These are phyloP conservation scores for Gaertneriomyces sp. DNA, from an alignment of 192 early-diverging fungal species.

Conservation along the genomic window DNA sequence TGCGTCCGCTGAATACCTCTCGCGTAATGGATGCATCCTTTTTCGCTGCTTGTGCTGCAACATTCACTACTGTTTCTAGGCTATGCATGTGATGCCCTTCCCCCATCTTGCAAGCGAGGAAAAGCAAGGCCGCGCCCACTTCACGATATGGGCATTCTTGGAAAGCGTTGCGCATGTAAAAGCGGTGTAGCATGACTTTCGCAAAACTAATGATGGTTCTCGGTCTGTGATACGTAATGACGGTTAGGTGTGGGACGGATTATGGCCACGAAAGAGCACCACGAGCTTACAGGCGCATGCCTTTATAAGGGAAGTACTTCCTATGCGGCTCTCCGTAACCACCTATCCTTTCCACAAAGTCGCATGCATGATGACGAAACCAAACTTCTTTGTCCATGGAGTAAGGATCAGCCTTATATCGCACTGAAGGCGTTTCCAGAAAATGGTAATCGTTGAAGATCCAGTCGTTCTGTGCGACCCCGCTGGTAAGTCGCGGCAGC, in stretches of 20 bases:
- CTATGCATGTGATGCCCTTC: not conserved
- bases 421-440: not conserved
- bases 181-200: constrained; percentile 5
- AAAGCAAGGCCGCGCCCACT: not conserved
- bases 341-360: constrained; percentile 1
- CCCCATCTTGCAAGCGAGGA: constrained; percentile 2
- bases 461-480: not conserved
- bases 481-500: too few relatives aligned
- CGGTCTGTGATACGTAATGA: too few relatives aligned
- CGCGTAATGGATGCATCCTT: not conserved
- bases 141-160: constrained; percentile 4
- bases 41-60: not conserved
- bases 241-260: too few relatives aligned
- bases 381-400: not conserved
- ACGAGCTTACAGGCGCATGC: constrained; percentile 1
- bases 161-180: not conserved
- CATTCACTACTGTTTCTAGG: not conserved
- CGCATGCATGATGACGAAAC: not conserved
- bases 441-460: not conserved
- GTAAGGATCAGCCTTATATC: not conserved
- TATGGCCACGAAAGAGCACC: too few relatives aligned
- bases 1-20: too few relatives aligned
- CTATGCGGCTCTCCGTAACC: not conserved
- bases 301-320: too few relatives aligned
- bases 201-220: not conserved